Base-by-base conservation (phyloP, 768 basidiomycete genomes). In the Chalciporus piperatus region DNA sequence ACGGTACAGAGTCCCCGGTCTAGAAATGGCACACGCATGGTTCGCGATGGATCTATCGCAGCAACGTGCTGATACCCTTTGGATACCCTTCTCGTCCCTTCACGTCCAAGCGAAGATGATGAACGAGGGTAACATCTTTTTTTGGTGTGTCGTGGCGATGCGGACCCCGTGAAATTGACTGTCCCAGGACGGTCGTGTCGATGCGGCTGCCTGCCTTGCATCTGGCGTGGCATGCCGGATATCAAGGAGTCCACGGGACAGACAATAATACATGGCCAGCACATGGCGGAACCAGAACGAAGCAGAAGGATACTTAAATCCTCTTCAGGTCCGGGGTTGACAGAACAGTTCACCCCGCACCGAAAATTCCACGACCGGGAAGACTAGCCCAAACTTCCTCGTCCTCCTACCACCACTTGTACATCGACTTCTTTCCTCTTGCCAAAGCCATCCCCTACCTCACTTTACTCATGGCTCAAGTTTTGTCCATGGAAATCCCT, bases 301-400 rank as follows among this genome's bases (percentile, higher is more conserved):
- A 30, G 12, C 35, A 28, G 32, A 39, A 30, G 19, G 11, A 41
- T 52, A 52, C 52, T 53, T 53, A 53, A 53, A 39, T 37, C n/a
- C 37, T 17, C 47, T 19, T 52, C 51, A 16, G 14, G 11, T 28
- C 37, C 5, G 43, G 13, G 41, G 20, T 51, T 44, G 40, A 33
- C 45, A 46, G 16, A 46, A 28, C 19, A 12, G 32, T 39, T 42
- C n/a, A 4, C 47, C 52, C 50, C 51, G 37, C 61, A 58, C 45
- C 43, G 51, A n/a, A 33, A 25, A 39, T 22, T 33, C 40, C 20
- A 13, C 30, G 6, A 23, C 33, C 22, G 13, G 20, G 7, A 32
- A 30, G 13, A 45, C n/a, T 30, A 30, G 28, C n/a, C n/a, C n/a
- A n/a, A n/a, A n/a, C 17, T 12, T 9, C 11, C 33, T 9, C 27